A percentile compares a stretch with the other conserved stretches of the same genome.
Conservation (phyloP, 2,329 filamentous ascomycete species). For the Penicillium decumbens region DNA sequence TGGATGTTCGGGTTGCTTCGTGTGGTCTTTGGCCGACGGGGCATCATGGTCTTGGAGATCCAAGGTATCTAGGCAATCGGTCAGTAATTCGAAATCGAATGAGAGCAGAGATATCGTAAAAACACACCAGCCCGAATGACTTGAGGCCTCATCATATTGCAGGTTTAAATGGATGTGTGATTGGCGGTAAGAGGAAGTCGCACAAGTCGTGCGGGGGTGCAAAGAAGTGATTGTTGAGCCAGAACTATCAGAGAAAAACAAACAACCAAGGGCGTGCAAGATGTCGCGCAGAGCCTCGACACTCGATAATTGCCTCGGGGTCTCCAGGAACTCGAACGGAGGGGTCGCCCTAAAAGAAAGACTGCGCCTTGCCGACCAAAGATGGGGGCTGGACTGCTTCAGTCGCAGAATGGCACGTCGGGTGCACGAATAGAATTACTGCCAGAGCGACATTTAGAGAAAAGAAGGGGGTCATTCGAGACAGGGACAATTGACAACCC, state of each 20-base stretch:
- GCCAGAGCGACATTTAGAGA: slow-evolving; percentile 26
- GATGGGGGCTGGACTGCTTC: slow-evolving; percentile 17
- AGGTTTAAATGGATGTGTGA: slow-evolving; percentile 16
- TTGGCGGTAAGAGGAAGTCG: slow-evolving; percentile 11
- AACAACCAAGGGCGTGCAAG: background rate
- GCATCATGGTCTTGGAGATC: slow-evolving; percentile 82
- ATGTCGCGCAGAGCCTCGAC: background rate
- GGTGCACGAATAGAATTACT: slow-evolving; percentile 27
- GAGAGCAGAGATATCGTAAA: background rate
- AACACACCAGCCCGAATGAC: slow-evolving; percentile 45
- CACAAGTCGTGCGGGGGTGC: slow-evolving; percentile 8
- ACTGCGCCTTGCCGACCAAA: slow-evolving; percentile 20
- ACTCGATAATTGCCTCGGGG: slow-evolving; percentile 4
- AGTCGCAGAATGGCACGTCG: slow-evolving; percentile 18
- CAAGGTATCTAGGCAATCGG: slow-evolving; percentile 67
- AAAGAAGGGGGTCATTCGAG: slow-evolving; percentile 6
- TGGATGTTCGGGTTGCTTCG: slow-evolving; percentile 51
- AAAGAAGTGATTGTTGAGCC: slow-evolving; percentile 20
- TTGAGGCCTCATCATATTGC: slow-evolving; percentile 42
- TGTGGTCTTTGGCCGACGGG: slow-evolving; percentile 80
- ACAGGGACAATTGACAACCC: slow-evolving; percentile 17
- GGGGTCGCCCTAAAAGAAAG: slow-evolving; percentile 19
- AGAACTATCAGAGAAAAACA: slow-evolving; percentile 7
- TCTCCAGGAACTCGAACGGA: slow-evolving; percentile 5
- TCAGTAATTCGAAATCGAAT: slow-evolving; percentile 7